A percentile compares a stretch with the other conserved stretches of the same genome.
These are phyloP conservation scores for Haberlea rhodopensis DNA, from an alignment of 257 asterid species.

Conservation along the genomic window DNA sequence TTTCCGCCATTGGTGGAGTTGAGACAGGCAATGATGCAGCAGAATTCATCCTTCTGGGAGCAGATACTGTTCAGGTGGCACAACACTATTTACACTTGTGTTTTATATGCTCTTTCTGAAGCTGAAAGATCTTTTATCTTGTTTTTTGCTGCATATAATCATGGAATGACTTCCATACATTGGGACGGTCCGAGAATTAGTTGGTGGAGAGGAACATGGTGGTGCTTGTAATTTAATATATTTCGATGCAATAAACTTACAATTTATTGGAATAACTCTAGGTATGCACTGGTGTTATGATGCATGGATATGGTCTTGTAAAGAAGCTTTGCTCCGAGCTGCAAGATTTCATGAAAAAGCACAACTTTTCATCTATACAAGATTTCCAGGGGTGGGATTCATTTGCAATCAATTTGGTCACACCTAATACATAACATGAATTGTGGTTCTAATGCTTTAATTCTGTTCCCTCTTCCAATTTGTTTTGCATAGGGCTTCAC, in stretches of 20 bases:
- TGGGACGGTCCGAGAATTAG: neutral
- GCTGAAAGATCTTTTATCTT: no score
- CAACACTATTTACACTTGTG: no score
- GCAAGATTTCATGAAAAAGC: constrained; percentile 75
- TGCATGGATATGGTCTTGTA: constrained; percentile 90
- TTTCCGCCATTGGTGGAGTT: constrained; percentile 95
- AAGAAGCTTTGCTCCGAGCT: constrained; percentile 81
- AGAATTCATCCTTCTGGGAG: constrained; percentile 94
- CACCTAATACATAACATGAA: neutral
- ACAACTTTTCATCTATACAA: constrained; percentile 67
- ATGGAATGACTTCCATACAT: neutral
- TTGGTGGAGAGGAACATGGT: no score
- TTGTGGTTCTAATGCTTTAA: no score
- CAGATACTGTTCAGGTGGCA: constrained; percentile 88
- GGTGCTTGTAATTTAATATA: no score
- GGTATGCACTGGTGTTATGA: constrained; percentile 98
- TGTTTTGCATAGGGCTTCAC: constrained; percentile 51
- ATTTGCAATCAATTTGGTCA: neutral
- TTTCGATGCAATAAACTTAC: no score
- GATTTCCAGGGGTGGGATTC: constrained; percentile 85
- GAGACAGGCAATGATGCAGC: constrained; percentile 95
- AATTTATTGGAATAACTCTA: constrained; percentile 16
- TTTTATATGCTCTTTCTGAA: no score
- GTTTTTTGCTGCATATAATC: neutral
- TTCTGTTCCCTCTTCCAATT: neutral